Base-by-base conservation (phyloP, 192 early-diverging fungal species). In the Gamsiella multidivaricata region DNA sequence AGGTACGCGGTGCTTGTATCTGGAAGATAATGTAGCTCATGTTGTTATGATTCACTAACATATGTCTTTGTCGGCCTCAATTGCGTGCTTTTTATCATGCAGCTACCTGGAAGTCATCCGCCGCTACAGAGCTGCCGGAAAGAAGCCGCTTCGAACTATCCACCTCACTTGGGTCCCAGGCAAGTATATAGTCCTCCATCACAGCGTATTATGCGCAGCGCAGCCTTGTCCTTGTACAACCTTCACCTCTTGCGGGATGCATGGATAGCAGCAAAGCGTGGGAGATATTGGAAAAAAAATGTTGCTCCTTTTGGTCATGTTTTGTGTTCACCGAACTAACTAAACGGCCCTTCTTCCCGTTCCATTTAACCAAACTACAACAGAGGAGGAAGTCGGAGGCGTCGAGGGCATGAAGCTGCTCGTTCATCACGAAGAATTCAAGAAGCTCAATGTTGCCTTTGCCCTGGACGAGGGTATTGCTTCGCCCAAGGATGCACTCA, bases 401-500 rank as follows among this genome's bases (percentile, higher is more conserved):
- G 54, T 79, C 4, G 91, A 92, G 58, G 95, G 95, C 28, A 94
- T 95, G 93, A 81, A 83, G 54, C 36, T 59, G 28, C 90, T 91
- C 20, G 87, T 92, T 39, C 81, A 92, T 45, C 86, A 85, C 22
- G 69, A 79, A n/a, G 87, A 90, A 61, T 96, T 94, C 74, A 70
- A 74, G 51, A 61, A 61, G 14, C 87, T 96, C 23, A 92, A 94
- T 56, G 85, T 93, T 28, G 95, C 91, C 22, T 93, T 95, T 80
- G 90, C 90, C 6, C 83, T 96, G 45, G 95, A 96, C 66, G 95
- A 96, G 61, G 95, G 94, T 29, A 89, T 92, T 66, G 90, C 91
- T 11, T 90, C 87, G 39, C 89, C 91, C 22, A 89, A 82, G 18
- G 57, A 87, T 36, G 81, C 61, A 0, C 80, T 92, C 70, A 90